Evolutionary conservation across 352 stramenopile genomes (phyloP), one percentile per base, ranked within the genome.

Genomic region (Pythium guiyangense): DNA sequence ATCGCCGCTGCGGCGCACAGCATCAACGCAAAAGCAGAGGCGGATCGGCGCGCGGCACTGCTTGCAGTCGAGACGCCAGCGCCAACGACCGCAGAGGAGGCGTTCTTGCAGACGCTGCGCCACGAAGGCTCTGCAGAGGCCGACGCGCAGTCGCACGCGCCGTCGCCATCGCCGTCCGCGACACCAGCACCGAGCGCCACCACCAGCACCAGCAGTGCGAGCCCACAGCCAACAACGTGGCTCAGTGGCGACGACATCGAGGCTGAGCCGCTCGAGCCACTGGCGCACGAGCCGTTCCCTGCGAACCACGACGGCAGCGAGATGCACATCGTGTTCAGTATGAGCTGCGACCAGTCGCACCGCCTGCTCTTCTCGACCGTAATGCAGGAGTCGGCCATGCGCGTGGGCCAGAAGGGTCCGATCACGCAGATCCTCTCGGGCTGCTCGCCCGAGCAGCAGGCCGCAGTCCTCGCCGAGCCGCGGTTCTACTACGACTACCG

Each of bases 351-450:
- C 4, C 69, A 83, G 59, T 54, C 60, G 4, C 60, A 71, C 54
- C 73, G 75, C 1, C 50, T 74, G 45, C 56, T 75, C 29, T 49
- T 78, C 39, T 62, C 73, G 60, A 78, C 64, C 15, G 65, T 79
- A n/a, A 48, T 86, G 50, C 73, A 86, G 57, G 67, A 74, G 52
- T 79, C 70, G 0, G 71, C 75, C 29, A 67, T 64, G 31, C 58
- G 52, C 4, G 73, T 73, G 9, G 67, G 59, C 0, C 70, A 86
- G 55, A 58, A 59, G 6, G 75, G 75, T 1, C 73, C 73, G 1
- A 86, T 84, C 40, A 83, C 75, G 18, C 66, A 79, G 60, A 79
- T 83, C 50, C 54, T 81, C 1, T 79, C 73, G 14, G 75, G 70
- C 29, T 85, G 74, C 54, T 60, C 67, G 27, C 60, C 67, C 1